Evolutionary conservation across 306 rosid species (phyloP), one percentile per base, ranked within the genome.

Genomic region (Casuarina cunninghamiana): DNA sequence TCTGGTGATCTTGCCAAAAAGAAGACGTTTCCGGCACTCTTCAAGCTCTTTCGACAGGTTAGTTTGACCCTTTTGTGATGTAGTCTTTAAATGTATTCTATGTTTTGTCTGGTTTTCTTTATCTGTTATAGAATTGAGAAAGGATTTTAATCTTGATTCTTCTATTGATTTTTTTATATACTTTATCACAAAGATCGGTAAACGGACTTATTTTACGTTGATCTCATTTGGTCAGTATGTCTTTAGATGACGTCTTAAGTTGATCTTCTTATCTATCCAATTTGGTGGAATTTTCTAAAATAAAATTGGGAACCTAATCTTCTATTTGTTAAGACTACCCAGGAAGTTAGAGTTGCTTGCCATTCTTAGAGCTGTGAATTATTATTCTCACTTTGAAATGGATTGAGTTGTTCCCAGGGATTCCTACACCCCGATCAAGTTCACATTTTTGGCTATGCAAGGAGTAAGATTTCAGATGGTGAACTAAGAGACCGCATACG

Each of bases 1-100:
- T 95, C 97, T 15, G 97, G 99, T 71, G 99, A 95, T 87, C 99
- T 95, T 84, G 99, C 99, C 80, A 95, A 91, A 83, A 95, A 93
- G 91, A 95, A 95, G 90, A 95, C 99, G 49, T 95, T 95, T 77
- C 99, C 99, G 2, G 99, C 99, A 38, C 97, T 95, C 19, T 95
- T 86, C 82, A 75, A 90, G 83, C 94, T 95, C 42, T 95, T 85
- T 77, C 85, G 57, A 50, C 99, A 93, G 99, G 99, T 93, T 74
- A 39, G 44, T 11, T 15, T 35, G 38, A 11, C 53, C 4, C 35
- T 43, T 19, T 35, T 81, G 68, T 55, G 62, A 57, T 35, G 71
- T 63, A 10, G 26, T 1, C 3, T 10, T 11, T 72, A 69, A 72
- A 17, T 72, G 10, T 15, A 67, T 79, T 74, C 53, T 75, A 13